phyloP scores from a whole-genome alignment of 2,329 filamentous ascomycete genomes.

The Chrysosphaeria jannelii region DNA sequence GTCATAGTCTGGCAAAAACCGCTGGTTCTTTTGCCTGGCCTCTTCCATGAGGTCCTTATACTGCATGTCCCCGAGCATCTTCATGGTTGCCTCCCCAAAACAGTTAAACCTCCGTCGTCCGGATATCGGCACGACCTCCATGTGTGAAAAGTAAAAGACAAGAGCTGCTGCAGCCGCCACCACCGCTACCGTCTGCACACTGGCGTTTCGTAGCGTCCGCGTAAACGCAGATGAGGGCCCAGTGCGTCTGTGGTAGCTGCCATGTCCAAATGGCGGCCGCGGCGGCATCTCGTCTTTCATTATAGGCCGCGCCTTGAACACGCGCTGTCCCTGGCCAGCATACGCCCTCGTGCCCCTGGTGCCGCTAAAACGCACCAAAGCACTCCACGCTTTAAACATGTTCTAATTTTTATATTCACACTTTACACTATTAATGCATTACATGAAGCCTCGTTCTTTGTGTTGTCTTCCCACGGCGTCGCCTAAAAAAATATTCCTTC shows the following conservation, averaged over 20 bases:
- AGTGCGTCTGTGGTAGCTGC: slow-evolving; percentile 1
- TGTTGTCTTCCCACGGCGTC: no score
- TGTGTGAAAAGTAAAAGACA: slow-evolving; percentile 33
- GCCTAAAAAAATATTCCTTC: no score
- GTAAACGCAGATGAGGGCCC: slow-evolving; percentile 1
- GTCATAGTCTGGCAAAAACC: slow-evolving; percentile 29
- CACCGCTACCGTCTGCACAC: slow-evolving; percentile 12
- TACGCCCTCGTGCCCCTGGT: no score
- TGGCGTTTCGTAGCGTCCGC: slow-evolving; percentile 6
- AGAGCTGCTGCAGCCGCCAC: slow-evolving; percentile 14
- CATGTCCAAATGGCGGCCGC: slow-evolving; percentile 2
- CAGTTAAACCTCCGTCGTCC: slow-evolving; percentile 47
- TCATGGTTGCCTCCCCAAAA: slow-evolving; percentile 23
- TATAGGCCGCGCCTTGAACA: slow-evolving; percentile 3
- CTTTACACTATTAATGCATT: no score
- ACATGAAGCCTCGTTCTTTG: no score
- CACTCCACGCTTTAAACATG: no score
- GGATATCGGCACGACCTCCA: slow-evolving; percentile 43
- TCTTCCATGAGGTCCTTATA: slow-evolving; percentile 25
- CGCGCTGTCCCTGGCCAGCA: no score
- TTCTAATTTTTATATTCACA: no score
- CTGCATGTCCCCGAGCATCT: slow-evolving; percentile 18
- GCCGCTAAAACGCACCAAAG: no score
- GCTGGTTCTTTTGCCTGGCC: slow-evolving; percentile 17
- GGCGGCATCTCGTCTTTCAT: slow-evolving; percentile 4